These are phyloP conservation scores for Pisolithus thermaeus DNA, from an alignment of 1,284 basidiomycete genomes.

Conservation along the genomic window DNA sequence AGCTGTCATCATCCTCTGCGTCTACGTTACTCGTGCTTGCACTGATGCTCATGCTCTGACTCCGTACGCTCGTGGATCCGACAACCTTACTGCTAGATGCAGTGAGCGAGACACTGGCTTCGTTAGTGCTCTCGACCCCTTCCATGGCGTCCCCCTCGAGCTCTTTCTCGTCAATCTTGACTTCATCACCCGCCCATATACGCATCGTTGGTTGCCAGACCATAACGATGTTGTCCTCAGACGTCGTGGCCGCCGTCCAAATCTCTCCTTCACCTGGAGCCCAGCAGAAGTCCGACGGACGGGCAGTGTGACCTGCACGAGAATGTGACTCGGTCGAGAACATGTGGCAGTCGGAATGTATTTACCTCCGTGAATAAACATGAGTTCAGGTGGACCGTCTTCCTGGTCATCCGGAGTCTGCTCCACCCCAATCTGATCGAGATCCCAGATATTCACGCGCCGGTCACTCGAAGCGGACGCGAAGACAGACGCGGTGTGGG, in stretches of 20 bases:
- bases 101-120: constrained; percentile 18
- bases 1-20: constrained; percentile 30
- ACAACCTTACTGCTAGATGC: constrained; percentile 14
- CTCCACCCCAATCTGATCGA: constrained; percentile 89
- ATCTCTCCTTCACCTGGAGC: constrained; percentile 69
- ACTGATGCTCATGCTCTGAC: constrained; percentile 49
- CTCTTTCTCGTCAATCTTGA: constrained; percentile 72
- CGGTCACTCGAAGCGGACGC: constrained; percentile 91
- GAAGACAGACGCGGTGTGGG: constrained; percentile 86
- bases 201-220: constrained; percentile 86
- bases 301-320: constrained; percentile 64
- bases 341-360: background rate
- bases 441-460: constrained; percentile 94
- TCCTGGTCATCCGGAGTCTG: constrained; percentile 98
- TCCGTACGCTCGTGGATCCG: constrained; percentile 32
- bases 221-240: constrained; percentile 86
- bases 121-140: constrained; percentile 49
- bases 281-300: constrained; percentile 83
- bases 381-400: constrained; percentile 90
- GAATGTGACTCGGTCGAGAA: constrained; percentile 4
- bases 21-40: constrained; percentile 40
- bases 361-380: constrained; percentile 88
- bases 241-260: constrained; percentile 74
- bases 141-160: constrained; percentile 74
- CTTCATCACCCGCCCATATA: constrained; percentile 79